Percentiles rank a stretch among this genome's conserved stretches.
Evolutionary conservation across 1,284 basidiomycete species (phyloP).

Genomic region (Wallemia hederae): DNA sequence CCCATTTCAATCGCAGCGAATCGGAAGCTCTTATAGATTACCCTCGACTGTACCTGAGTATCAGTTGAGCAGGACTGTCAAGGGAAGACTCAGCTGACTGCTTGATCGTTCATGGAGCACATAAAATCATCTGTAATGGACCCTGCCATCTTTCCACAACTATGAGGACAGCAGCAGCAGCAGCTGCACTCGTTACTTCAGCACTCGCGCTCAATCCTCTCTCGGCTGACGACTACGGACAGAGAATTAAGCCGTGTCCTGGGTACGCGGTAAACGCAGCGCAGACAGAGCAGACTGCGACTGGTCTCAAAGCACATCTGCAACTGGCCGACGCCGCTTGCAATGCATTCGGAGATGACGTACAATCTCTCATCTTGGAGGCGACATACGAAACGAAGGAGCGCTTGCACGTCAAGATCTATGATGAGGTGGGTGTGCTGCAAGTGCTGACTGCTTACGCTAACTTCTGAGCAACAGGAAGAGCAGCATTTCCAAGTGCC

Average conservation of each 20-base stretch:
- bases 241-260: background rate
- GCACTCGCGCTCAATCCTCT: background rate
- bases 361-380: background rate
- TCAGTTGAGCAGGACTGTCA: too few relatives aligned
- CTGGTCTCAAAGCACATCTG: background rate
- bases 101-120: too few relatives aligned
- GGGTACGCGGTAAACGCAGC: background rate
- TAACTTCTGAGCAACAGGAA: background rate
- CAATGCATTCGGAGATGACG: background rate
- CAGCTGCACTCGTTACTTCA: background rate
- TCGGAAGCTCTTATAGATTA: too few relatives aligned
- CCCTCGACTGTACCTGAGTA: too few relatives aligned
- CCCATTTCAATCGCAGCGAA: too few relatives aligned
- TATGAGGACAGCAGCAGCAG: background rate
- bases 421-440: background rate
- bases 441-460: slow-evolving; percentile 1
- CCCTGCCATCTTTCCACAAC: background rate
- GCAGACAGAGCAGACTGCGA: background rate
- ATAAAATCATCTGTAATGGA: background rate
- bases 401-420: background rate
- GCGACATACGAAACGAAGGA: background rate
- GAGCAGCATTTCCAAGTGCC: slow-evolving; percentile 9
- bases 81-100: too few relatives aligned
- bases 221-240: background rate
- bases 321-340: background rate